Evolutionary conservation across 208 protist genomes (phyloP).

Genomic region (Leptomonas pyrrhocoris): DNA sequence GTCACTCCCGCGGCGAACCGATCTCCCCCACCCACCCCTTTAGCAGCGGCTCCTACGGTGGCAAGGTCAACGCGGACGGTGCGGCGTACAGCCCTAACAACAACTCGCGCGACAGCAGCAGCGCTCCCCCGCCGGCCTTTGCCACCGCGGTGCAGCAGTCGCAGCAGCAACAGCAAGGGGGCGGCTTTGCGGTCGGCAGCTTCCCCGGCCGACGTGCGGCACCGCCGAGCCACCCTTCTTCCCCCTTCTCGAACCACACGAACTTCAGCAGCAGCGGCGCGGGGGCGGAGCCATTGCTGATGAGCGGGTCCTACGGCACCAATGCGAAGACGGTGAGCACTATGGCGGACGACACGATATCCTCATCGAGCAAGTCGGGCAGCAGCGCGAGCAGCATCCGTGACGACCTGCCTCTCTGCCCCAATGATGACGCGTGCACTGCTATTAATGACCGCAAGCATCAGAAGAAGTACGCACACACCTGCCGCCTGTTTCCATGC

Average conservation of each 20-base stretch:
- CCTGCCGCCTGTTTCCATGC: constrained; percentile 85
- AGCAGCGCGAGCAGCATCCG: constrained; percentile 71
- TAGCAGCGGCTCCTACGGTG: constrained; percentile 12
- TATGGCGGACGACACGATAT: constrained; percentile 41
- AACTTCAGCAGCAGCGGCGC: neutral
- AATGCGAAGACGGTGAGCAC: constrained; percentile 20
- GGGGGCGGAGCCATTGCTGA: neutral
- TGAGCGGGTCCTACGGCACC: constrained; percentile 21
- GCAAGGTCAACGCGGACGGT: neutral
- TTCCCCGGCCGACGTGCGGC: constrained; percentile 7
- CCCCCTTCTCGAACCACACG: constrained; percentile 10
- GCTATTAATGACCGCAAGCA: constrained; percentile 85
- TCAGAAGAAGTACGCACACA: constrained; percentile 84
- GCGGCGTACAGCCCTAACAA: constrained; percentile 3
- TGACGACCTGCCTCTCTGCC: constrained; percentile 73
- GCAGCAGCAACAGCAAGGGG: constrained; percentile 22
- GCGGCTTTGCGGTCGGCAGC: constrained; percentile 17
- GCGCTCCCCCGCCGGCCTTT: constrained; percentile 3
- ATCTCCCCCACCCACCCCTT: constrained; percentile 16
- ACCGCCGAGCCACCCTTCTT: neutral
- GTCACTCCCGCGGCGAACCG: constrained; percentile 10
- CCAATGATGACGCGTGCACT: constrained; percentile 71
- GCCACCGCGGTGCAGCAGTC: constrained; percentile 22
- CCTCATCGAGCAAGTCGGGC: constrained; percentile 50
- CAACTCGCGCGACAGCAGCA: constrained; percentile 8